These are phyloP conservation scores for Penicillium crustosum DNA, from an alignment of 2,329 filamentous ascomycete genomes.

Conservation along the genomic window DNA sequence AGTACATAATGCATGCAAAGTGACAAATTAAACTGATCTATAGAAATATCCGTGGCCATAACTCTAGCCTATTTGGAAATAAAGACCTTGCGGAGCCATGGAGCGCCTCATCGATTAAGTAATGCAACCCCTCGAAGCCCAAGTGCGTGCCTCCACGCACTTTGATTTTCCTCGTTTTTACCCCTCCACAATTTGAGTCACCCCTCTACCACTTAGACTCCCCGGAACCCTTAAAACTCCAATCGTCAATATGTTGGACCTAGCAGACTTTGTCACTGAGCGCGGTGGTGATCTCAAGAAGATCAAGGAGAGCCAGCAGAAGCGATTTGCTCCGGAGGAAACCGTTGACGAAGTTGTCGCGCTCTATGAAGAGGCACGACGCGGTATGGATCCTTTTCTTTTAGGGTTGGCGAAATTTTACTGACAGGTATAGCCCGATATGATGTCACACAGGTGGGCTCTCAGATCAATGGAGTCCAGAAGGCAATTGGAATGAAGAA, in stretches of 20 bases:
- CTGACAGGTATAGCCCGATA: conserved; percentile 60
- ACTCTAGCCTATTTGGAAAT: background rate
- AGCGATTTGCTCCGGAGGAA: conserved; percentile 75
- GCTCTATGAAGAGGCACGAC: conserved; percentile 81
- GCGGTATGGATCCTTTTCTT: conserved; percentile 53
- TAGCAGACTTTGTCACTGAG: conserved; percentile 77
- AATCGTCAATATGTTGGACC: conserved; percentile 64
- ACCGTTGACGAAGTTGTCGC: conserved; percentile 87
- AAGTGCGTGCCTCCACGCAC: conserved; percentile 10
- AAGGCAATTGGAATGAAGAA: conserved; percentile 91
- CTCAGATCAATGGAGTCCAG: conserved; percentile 82
- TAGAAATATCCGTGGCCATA: background rate
- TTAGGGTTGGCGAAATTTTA: background rate
- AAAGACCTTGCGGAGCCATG: background rate
- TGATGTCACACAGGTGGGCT: conserved; percentile 74
- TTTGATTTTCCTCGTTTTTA: conserved; percentile 23
- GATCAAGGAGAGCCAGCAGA: conserved; percentile 87
- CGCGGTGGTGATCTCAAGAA: conserved; percentile 87
- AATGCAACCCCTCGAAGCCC: conserved; percentile 14
- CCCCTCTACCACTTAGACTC: conserved; percentile 8
- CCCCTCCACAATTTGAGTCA: conserved; percentile 30
- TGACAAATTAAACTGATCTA: background rate
- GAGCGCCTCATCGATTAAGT: conserved; percentile 20
- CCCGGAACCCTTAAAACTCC: conserved; percentile 3
- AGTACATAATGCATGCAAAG: no score